Evolutionary conservation across 129 eudicot species (phyloP).

Genomic region (Daucus carota): DNA sequence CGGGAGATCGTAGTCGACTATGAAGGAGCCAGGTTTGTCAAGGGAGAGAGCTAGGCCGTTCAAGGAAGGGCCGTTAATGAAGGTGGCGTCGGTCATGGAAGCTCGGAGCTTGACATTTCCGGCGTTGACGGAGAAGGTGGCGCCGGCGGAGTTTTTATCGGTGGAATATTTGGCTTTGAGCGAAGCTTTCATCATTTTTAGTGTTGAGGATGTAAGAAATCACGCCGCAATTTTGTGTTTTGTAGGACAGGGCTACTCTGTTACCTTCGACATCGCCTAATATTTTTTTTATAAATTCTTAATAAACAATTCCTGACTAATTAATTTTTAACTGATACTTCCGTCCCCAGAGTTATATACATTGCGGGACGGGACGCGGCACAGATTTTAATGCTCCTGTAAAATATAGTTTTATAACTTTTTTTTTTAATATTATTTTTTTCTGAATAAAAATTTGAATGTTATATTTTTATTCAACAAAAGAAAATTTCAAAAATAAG

Average conservation of each 20-base stretch:
- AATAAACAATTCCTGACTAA: too few relatives aligned
- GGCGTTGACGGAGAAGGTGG: slow-evolving; percentile 58
- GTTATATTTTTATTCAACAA: too few relatives aligned
- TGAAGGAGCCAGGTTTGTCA: slow-evolving; percentile 79
- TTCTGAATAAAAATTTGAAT: too few relatives aligned
- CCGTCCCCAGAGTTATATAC: too few relatives aligned
- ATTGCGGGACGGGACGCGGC: too few relatives aligned
- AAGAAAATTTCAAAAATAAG: too few relatives aligned
- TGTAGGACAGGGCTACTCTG: background rate
- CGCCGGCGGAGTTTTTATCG: slow-evolving; percentile 68
- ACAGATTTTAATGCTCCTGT: too few relatives aligned
- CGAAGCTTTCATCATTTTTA: slow-evolving; percentile 51
- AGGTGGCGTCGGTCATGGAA: slow-evolving; percentile 79
- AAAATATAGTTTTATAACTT: too few relatives aligned
- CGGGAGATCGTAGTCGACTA: slow-evolving; percentile 73
- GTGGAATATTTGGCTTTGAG: slow-evolving; percentile 58
- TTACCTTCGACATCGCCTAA: background rate
- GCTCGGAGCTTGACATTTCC: slow-evolving; percentile 87
- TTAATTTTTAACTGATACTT: too few relatives aligned
- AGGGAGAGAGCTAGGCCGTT: slow-evolving; percentile 69
- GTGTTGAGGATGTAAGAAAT: background rate
- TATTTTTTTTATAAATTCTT: too few relatives aligned
- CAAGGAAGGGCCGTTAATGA: slow-evolving; percentile 65
- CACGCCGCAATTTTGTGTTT: background rate
- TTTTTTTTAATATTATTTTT: too few relatives aligned